A percentile compares a stretch with the other conserved stretches of the same genome.
Evolutionary conservation across 192 early-diverging fungal species (phyloP).

Genomic region (Endogone sp.): DNA sequence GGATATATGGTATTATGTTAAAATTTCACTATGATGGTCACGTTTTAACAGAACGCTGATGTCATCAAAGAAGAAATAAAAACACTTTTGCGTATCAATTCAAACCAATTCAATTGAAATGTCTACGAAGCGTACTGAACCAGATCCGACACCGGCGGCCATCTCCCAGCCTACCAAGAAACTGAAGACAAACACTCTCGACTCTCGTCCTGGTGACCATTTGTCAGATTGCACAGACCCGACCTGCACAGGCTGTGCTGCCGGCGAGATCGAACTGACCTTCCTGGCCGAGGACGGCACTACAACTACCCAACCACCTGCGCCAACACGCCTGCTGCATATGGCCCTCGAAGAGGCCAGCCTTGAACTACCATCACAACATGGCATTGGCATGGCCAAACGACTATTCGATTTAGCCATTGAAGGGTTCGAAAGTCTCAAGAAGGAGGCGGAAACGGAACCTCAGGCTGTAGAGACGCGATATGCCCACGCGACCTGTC

Average conservation of each 20-base stretch:
- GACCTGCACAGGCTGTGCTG: conserved; percentile 55
- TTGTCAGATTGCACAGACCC: conserved; percentile 50
- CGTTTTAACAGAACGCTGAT: no score
- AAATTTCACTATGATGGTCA: no score
- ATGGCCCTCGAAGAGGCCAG: conserved; percentile 49
- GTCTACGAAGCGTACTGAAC: neutral
- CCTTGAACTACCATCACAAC: conserved; percentile 3
- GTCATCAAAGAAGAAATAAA: no score
- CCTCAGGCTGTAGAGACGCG: conserved; percentile 14
- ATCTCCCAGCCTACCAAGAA: neutral
- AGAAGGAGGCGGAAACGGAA: conserved; percentile 31
- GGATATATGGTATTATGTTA: no score
- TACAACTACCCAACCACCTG: conserved; percentile 26
- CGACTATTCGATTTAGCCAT: conserved; percentile 54
- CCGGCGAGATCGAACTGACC: conserved; percentile 54
- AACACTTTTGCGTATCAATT: no score
- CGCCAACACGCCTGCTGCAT: conserved; percentile 51
- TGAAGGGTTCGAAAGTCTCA: conserved; percentile 37
- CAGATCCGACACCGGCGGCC: neutral
- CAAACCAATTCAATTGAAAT: no score
- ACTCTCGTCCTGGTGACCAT: conserved; percentile 23
- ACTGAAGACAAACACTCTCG: neutral
- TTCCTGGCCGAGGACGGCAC: conserved; percentile 40
- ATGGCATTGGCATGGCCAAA: conserved; percentile 31
- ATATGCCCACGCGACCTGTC: conserved; percentile 18